These are phyloP conservation scores for Helianthus tuberosus DNA, from an alignment of 129 eudicot species.

Conservation along the genomic window DNA sequence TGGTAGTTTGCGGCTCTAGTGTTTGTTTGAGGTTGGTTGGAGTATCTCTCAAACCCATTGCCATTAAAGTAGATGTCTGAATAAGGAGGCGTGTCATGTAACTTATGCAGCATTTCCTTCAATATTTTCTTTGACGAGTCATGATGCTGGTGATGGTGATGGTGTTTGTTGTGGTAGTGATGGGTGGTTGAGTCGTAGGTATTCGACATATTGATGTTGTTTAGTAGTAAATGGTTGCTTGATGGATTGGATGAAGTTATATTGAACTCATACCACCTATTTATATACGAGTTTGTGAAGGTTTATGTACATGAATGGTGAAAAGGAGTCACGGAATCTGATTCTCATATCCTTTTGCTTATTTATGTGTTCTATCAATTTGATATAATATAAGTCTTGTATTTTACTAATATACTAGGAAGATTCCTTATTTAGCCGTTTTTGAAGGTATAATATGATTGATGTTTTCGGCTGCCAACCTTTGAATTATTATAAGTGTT, in stretches of 20 bases:
- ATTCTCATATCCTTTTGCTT: constrained; percentile 16
- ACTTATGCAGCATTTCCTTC: constrained; percentile 34
- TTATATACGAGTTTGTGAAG: constrained; percentile 8
- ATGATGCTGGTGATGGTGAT: constrained; percentile 8
- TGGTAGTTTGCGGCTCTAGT: constrained; percentile 11
- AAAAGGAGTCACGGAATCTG: constrained; percentile 3
- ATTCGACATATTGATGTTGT: constrained; percentile 24
- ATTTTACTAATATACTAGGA: not conserved
- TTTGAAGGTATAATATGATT: not conserved
- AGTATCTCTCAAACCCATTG: constrained; percentile 18
- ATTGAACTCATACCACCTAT: not conserved
- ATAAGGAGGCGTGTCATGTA: constrained; percentile 42
- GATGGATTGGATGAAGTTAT: constrained; percentile 17
- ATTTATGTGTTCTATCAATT: not conserved
- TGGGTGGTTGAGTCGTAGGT: constrained; percentile 10
- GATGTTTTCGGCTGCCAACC: not conserved
- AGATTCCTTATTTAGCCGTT: too few species aligned
- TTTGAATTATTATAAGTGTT: not conserved
- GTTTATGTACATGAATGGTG: not conserved
- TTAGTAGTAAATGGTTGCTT: not conserved
- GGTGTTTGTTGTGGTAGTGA: not conserved
- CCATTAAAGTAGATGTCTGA: constrained; percentile 32
- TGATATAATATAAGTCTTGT: constrained; percentile 9
- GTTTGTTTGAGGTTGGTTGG: constrained; percentile 24
- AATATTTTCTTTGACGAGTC: constrained; percentile 16